Percentiles rank a stretch among this genome's conserved stretches.
These are phyloP conservation scores for Kingdonia uniflora DNA, from an alignment of 164 flowering plant species.

Conservation along the genomic window DNA sequence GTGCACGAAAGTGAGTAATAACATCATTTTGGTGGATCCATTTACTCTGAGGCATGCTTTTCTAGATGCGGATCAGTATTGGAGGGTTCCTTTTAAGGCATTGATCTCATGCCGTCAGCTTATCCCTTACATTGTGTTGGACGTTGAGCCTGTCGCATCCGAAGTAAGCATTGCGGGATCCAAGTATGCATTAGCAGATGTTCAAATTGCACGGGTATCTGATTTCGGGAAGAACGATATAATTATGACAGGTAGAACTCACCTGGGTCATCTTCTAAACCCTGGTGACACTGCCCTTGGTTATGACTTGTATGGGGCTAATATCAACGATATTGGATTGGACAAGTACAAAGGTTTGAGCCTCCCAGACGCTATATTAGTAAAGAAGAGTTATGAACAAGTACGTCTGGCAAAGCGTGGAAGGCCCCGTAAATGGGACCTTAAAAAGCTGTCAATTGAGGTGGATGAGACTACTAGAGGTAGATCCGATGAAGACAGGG, in stretches of 20 bases:
- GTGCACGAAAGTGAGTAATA: constrained; percentile 3
- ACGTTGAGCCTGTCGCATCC: no score
- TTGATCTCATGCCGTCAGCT: neutral
- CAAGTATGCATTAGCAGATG: neutral
- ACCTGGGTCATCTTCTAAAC: constrained; percentile 1
- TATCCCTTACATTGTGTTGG: neutral
- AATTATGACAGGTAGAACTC: neutral
- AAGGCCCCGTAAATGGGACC: neutral
- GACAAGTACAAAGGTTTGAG: neutral
- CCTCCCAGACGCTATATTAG: neutral
- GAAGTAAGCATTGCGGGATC: neutral
- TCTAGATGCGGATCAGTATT: neutral
- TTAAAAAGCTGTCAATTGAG: neutral
- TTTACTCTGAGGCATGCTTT: neutral
- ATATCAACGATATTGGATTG: neutral
- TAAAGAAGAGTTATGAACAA: neutral
- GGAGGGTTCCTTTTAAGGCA: neutral
- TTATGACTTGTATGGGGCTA: constrained; percentile 2
- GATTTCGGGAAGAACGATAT: neutral
- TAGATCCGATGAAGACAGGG: neutral
- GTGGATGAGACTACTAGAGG: neutral
- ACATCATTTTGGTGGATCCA: neutral
- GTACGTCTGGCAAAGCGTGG: neutral
- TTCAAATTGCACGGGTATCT: neutral
- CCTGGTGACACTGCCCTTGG: constrained; percentile 1